These are phyloP conservation scores for Penicillium sp. DNA, from an alignment of 2,329 filamentous ascomycete genomes.

Conservation along the genomic window DNA sequence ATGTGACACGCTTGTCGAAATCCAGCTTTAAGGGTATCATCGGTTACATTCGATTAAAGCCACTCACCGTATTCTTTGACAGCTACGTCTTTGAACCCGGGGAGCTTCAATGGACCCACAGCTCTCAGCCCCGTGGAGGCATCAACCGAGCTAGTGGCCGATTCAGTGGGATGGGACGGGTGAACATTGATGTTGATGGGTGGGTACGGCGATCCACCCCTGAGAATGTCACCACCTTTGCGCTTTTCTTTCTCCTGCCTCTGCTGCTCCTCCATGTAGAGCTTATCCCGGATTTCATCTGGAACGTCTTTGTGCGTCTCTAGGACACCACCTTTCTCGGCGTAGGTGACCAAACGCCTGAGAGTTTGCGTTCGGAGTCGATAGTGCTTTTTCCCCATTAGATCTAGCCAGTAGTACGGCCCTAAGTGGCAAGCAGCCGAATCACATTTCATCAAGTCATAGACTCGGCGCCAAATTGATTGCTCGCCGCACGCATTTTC, in stretches of 20 bases:
- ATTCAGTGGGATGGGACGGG: slow-evolving; percentile 1
- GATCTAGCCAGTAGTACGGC: slow-evolving; percentile 13
- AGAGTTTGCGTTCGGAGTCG: slow-evolving; percentile 7
- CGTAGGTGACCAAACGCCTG: slow-evolving; percentile 12
- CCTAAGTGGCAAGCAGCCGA: slow-evolving; percentile 5
- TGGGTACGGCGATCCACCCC: background rate
- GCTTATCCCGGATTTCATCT: slow-evolving; percentile 12
- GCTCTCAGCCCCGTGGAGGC: background rate
- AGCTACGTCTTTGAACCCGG: slow-evolving; percentile 15
- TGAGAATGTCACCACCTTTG: slow-evolving; percentile 1
- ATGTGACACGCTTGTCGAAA: slow-evolving; percentile 15
- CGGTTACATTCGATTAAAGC: slow-evolving; percentile 12
- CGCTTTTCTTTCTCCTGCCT: slow-evolving; percentile 10
- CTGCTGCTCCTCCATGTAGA: slow-evolving; percentile 15
- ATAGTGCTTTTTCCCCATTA: slow-evolving; percentile 16
- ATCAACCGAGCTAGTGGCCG: background rate
- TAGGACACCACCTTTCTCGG: slow-evolving; percentile 13
- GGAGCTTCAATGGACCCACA: slow-evolving; percentile 6
- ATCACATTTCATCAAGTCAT: slow-evolving; percentile 7
- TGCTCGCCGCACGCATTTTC: slow-evolving; percentile 4
- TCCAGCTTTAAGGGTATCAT: slow-evolving; percentile 8
- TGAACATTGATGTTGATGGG: slow-evolving; percentile 14
- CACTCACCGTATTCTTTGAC: slow-evolving; percentile 20
- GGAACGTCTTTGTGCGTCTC: slow-evolving; percentile 13
- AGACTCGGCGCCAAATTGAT: slow-evolving; percentile 5